Base-by-base conservation (phyloP, 305 asterid species). In the Euphrasia arctica region DNA sequence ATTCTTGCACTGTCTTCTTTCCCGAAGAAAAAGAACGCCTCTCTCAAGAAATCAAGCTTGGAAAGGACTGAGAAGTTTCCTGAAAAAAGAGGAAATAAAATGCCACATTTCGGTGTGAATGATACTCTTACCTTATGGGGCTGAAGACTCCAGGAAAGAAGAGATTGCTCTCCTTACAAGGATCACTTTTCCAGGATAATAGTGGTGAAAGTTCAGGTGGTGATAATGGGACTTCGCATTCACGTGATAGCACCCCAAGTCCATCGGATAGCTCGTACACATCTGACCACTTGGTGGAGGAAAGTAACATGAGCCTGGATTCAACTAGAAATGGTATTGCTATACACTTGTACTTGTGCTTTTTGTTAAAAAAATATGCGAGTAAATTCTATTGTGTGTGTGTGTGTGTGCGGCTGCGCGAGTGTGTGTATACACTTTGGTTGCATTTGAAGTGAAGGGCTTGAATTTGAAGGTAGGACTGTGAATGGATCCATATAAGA, bases 261-360 rank as follows among this genome's bases (percentile, higher is more conserved):
- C 84, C 77, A 66, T 80, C 91, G 0, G 84, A 79, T 63, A 77
- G 76, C 74, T 84, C 89, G 64, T 83, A 89, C 50, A 67, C 75
- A 58, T 85, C 90, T 10, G 88, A 71, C 39, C 34, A 70, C 75
- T 79, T 91, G 4, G 72, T 0, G 22, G 84, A 74, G 58, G 93
- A 77, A 74, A 80, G 84, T 73, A 83, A 79, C 63, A 49, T 68
- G 76, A 80, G 87, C 77, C 78, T 64, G 58, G 76, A 69, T 67
- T 78, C 86, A 39, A 64, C 69, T 58, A 64, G 68, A 77, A 77
- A 77, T 59, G 92, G 97, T 90, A 80, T 42, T 42, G 77, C 13
- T 18, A 10, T 31, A 47, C 52, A 10, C 52, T 65, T 9, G 28
- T 61, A 58, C 11, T 25, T 18, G 62, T 34, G 34, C 18, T 34